Evolutionary conservation across 768 basidiomycete genomes (phyloP), one percentile per base, ranked within the genome.

Genomic region (Rhizopogon vesiculosus): DNA sequence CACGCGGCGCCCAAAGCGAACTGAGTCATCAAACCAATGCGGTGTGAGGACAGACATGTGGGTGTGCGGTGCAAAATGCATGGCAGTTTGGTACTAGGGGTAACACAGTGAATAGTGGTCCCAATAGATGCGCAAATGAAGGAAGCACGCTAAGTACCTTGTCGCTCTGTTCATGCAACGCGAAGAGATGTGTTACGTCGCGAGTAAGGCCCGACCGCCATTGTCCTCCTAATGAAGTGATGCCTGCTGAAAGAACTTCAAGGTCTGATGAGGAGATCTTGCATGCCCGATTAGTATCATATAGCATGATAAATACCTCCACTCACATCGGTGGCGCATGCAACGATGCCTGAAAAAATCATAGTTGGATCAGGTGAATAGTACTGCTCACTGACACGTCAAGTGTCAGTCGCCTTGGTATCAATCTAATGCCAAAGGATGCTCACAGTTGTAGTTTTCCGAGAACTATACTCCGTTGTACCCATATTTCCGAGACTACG

Each of bases 181-280:
- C 83, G 61, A 95, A 89, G 49, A 96, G 79, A 66, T 96, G 94
- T 0, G 94, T 95, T 19, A 93, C 87, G 55, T 96, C 93, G 55
- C 81, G 78, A 0, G 92, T 93, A 48, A 95, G 79, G 8, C 83
- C 84, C 0, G 72, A 71, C 25, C 90, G 81, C 84, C 85, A 91
- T 68, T 91, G 86, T 0, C 94, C 94, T 3, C 94, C 93, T 3
- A 91, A 80, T 0, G 85, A 81, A 2, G 78, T 77, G 29, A 95
- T 82, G 0, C 86, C 89, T 0, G 85, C 87, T 0, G 80, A 78
- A 41, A 96, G 79, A 2, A 87, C 81, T 63, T 90, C 89, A 28
- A 83, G 70, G 66, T 96, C 93, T 7, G 81, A 59, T 1, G 74
- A 50, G 0, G 85, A 80, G 4, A 93, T 74, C 80, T 49, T 88